Percentiles rank a stretch among this genome's conserved stretches.
phyloP scores from a whole-genome alignment of 2,329 filamentous ascomycete genomes.

The Aspergillus sojae region DNA sequence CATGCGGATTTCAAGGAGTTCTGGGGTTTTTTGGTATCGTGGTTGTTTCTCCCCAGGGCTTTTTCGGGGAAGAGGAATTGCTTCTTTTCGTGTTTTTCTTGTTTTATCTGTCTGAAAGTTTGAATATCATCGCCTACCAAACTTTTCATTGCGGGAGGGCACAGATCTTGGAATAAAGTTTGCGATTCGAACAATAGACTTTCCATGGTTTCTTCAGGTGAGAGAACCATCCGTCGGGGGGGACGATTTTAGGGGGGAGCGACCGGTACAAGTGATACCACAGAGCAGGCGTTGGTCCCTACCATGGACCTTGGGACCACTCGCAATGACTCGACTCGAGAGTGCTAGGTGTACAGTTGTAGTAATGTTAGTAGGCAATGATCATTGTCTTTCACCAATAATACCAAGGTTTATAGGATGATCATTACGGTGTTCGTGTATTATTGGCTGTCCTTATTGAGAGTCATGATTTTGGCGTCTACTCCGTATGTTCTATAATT shows the following conservation, averaged over 20 bases:
- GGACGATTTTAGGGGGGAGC: not conserved
- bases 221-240: not conserved
- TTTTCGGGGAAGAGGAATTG: not conserved
- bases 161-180: not conserved
- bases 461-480: not conserved
- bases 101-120: not conserved
- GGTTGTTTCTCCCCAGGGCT: not conserved
- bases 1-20: not conserved
- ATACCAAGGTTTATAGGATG: not conserved
- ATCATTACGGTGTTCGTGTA: not conserved
- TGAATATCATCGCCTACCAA: not conserved
- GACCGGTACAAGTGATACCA: not conserved
- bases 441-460: not conserved
- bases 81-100: not conserved
- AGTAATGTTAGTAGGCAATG: too few relatives aligned
- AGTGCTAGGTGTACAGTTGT: not conserved
- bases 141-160: not conserved
- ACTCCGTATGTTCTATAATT: not conserved
- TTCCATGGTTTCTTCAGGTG: not conserved
- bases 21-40: not conserved
- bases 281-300: not conserved
- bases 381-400: not conserved
- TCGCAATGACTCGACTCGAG: not conserved
- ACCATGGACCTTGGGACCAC: conserved; percentile 3
- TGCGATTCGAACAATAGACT: not conserved